Conservation (phyloP, 177 flowering plant species). For the Telopea speciosissima region DNA sequence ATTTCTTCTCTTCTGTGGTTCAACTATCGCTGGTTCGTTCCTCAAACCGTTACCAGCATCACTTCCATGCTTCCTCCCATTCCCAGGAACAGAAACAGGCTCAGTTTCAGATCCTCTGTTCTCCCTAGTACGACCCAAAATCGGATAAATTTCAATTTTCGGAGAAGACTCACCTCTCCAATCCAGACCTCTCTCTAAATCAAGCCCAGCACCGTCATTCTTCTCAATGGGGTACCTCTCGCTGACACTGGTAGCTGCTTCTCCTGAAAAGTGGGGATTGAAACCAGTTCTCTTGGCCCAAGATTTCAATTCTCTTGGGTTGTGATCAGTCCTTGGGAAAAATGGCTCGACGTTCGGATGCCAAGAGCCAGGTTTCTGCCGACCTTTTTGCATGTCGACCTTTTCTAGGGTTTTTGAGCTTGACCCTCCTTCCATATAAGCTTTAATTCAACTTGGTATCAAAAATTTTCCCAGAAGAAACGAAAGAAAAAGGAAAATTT, state of each 20-base stretch:
- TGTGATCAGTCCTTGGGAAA: constrained; percentile 50
- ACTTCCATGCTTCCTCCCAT: constrained; percentile 22
- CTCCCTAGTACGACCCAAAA: constrained; percentile 49
- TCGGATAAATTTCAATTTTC: constrained; percentile 71
- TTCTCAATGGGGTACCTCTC: constrained; percentile 22
- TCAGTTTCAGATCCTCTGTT: constrained; percentile 47
- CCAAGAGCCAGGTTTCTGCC: constrained; percentile 24
- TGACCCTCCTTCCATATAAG: constrained; percentile 58
- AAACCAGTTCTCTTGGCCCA: constrained; percentile 95
- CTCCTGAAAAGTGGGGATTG: constrained; percentile 64
- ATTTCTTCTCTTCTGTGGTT: constrained; percentile 27
- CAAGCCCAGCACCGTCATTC: constrained; percentile 25
- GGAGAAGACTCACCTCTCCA: constrained; percentile 44
- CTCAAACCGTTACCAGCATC: constrained; percentile 23
- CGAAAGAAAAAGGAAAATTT: not conserved
- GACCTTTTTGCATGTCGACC: constrained; percentile 22
- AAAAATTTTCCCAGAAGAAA: constrained; percentile 1
- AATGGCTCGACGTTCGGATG: constrained; percentile 54
- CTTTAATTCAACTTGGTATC: constrained; percentile 20
- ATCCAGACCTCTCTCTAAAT: constrained; percentile 44
- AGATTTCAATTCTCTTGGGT: constrained; percentile 71
- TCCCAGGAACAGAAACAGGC: constrained; percentile 24
- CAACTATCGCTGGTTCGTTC: constrained; percentile 26
- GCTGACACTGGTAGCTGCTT: constrained; percentile 25
- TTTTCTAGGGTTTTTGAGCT: constrained; percentile 32